Base-by-base conservation (phyloP, 495 filamentous ascomycete genomes). In the Xanthoparmelia taractica region DNA sequence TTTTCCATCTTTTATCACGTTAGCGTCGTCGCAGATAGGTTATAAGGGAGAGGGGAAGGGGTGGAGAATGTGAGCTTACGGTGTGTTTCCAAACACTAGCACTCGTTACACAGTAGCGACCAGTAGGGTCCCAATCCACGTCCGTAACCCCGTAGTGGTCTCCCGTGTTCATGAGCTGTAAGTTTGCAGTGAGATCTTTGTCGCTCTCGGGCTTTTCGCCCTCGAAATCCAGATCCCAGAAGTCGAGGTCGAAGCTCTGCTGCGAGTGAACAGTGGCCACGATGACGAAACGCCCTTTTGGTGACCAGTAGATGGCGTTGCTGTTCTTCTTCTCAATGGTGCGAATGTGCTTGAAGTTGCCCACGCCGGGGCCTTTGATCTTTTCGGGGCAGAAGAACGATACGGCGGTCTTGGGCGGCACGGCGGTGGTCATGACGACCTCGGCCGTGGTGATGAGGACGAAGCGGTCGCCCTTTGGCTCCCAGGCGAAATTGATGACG, bases 271-370 rank as follows among this genome's bases (percentile, higher is more conserved):
- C 88, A 2, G 94, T 94, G 29, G 90, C 94, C 18, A 98, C 84
- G 48, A 96, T 84, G 52, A 96, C 92, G 71, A 98, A 97, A 23
- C 94, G 85, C 20, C 94, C 94, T 79, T 89, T 91, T 18, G 94
- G 94, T n/a, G 91, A 95, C 94, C 94, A 98, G 84, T 96, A 96
- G 71, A 98, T 97, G 59, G 89, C 95, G 71, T 98, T 98, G 82
- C 87, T 96, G 75, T 92, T 98, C 83, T 96, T 97, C 85, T 96
- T 96, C 68, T 98, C 94, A 27, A 95, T 80, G 1, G 91, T 97
- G 48, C 89, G 85, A 61, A 97, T 85, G 67, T 92, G 88, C 80
- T 90, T 94, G 82, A 96, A 98, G 80, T 96, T 96, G 58, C 94
- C 94, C 25, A 89, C 79, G 15, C 80, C 78, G 41, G 79, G 73